phyloP scores from a whole-genome alignment of 805 yeast genomes.

The Sugiyamaella mastotermitis region DNA sequence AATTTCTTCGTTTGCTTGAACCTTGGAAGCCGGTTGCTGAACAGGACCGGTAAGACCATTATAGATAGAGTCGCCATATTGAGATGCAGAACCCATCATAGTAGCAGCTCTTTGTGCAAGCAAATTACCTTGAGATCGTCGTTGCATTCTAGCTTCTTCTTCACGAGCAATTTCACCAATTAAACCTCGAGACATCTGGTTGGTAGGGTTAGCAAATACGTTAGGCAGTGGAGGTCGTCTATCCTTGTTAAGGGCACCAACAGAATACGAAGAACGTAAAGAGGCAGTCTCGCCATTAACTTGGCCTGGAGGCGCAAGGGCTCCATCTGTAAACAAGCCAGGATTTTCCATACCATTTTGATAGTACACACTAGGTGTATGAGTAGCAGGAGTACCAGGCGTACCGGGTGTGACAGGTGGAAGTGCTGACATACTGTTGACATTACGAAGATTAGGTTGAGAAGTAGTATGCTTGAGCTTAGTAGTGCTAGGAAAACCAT shows the following conservation, averaged over 20 bases:
- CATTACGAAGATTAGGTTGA: constrained; percentile 12
- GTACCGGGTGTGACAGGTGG: background rate
- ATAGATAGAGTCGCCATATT: constrained; percentile 11
- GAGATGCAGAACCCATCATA: constrained; percentile 3
- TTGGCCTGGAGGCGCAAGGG: background rate
- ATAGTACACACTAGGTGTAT: background rate
- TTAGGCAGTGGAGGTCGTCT: too few relatives aligned
- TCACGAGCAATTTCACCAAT: constrained; percentile 36
- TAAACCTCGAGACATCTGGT: constrained; percentile 28
- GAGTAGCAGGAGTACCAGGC: too few relatives aligned
- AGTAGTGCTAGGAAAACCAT: constrained; percentile 29
- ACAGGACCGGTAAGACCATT: constrained; percentile 10
- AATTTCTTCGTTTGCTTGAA: constrained; percentile 16
- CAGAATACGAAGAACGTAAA: constrained; percentile 13
- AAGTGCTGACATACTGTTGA: background rate
- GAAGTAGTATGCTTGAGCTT: constrained; percentile 17
- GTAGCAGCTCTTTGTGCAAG: constrained; percentile 13
- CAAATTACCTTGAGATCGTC: constrained; percentile 18
- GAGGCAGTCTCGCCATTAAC: constrained; percentile 13
- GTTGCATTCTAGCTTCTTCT: constrained; percentile 31
- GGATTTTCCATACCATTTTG: background rate
- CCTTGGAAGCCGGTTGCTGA: constrained; percentile 1
- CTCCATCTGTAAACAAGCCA: background rate
- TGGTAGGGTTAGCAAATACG: constrained; percentile 9
- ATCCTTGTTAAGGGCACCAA: background rate